phyloP scores from a whole-genome alignment of 331 rosid genomes.

The Phaseolus coccineus region DNA sequence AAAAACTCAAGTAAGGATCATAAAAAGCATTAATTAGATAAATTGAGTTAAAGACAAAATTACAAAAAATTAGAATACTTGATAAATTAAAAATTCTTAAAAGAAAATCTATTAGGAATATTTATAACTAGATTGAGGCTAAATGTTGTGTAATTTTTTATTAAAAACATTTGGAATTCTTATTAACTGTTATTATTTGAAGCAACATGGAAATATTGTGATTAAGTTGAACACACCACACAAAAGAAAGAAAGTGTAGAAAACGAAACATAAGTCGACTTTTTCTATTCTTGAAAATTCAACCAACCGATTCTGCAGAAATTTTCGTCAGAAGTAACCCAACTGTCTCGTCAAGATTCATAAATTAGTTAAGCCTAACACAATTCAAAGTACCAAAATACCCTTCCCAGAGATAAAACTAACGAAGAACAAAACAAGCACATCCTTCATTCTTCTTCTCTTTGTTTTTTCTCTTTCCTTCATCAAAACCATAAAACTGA shows the following conservation, averaged over 20 bases:
- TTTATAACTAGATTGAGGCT: too few species aligned
- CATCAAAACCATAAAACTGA: slow-evolving; percentile 4
- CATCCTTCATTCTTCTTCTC: slow-evolving; percentile 42
- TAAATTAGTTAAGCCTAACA: slow-evolving; percentile 28
- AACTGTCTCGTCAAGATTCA: slow-evolving; percentile 41
- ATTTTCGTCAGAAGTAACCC: slow-evolving; percentile 22
- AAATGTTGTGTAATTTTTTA: too few species aligned
- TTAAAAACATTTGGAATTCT: too few species aligned
- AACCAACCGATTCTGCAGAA: slow-evolving; percentile 30
- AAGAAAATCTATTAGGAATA: too few species aligned
- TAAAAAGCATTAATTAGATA: too few species aligned
- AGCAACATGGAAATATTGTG: not conserved
- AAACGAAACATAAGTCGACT: not conserved
- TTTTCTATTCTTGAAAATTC: slow-evolving; percentile 43
- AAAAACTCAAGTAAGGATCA: too few species aligned
- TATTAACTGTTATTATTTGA: not conserved
- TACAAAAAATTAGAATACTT: too few species aligned
- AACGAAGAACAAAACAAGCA: slow-evolving; percentile 28
- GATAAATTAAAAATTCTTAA: too few species aligned
- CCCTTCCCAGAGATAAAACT: slow-evolving; percentile 43
- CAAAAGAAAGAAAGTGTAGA: too few species aligned
- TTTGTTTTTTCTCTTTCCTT: slow-evolving; percentile 24
- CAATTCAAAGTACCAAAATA: slow-evolving; percentile 38
- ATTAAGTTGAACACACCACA: not conserved
- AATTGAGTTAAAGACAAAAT: too few species aligned